Percentiles rank a stretch among this genome's conserved stretches.
Conservation (phyloP, 1,284 basidiomycete species). For the Melampsora larici-populina region DNA sequence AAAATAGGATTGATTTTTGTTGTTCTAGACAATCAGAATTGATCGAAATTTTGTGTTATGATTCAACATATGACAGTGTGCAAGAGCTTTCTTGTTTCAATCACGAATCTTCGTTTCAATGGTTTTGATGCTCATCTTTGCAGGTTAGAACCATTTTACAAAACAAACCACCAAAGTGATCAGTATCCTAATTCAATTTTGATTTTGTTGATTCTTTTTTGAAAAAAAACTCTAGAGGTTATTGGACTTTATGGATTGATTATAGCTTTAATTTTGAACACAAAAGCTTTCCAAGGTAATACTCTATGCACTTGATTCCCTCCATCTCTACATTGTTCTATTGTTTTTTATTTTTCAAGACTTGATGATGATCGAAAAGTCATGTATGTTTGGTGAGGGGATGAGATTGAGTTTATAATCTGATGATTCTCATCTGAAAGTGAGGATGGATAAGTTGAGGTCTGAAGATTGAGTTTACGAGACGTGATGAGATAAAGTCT, state of each 20-base stretch:
- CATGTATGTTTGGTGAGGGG: no score
- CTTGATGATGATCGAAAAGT: no score
- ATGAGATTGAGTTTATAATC: no score
- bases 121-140: constrained; percentile 45
- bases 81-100: constrained; percentile 41
- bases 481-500: no score
- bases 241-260: constrained; percentile 61
- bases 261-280: constrained; percentile 61
- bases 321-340: no score
- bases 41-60: background rate
- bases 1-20: background rate
- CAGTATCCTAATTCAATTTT: constrained; percentile 45
- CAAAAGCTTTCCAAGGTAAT: constrained; percentile 46
- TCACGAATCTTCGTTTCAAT: constrained; percentile 44
- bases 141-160: constrained; percentile 17
- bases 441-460: no score
- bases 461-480: no score
- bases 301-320: constrained; percentile 25
- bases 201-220: constrained; percentile 31
- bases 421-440: no score
- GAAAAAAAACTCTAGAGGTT: constrained; percentile 53
- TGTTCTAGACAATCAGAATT: background rate
- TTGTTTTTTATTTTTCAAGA: no score
- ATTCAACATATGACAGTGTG: constrained; percentile 3
- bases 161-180: background rate